These are phyloP conservation scores for Alloteropsis angusta DNA, from an alignment of 202 grass and related monocot genomes.

Conservation along the genomic window DNA sequence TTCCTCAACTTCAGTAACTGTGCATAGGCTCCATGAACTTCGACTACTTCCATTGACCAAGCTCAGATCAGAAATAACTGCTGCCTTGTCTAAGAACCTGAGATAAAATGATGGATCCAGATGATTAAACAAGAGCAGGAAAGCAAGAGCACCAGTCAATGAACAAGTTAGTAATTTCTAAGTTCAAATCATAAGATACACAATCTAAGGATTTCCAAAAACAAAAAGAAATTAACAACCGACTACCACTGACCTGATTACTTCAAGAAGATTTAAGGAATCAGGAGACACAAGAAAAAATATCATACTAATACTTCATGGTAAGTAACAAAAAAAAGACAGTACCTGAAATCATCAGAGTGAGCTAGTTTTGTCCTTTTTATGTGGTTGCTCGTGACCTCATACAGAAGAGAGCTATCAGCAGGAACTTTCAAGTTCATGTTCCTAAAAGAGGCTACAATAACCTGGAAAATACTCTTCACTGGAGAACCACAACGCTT, in stretches of 20 bases:
- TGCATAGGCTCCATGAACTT: constrained; percentile 58
- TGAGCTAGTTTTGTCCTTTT: constrained; percentile 34
- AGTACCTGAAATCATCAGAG: constrained; percentile 75
- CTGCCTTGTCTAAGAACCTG: constrained; percentile 84
- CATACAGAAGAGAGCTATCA: constrained; percentile 54
- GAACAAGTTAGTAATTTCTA: not conserved
- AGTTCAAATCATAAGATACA: not conserved
- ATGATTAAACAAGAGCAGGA: not conserved
- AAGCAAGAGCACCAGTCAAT: not conserved
- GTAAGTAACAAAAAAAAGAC: not conserved
- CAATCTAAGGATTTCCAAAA: not conserved
- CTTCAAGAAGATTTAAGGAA: not conserved
- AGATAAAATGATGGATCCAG: constrained; percentile 5
- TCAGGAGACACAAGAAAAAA: not conserved
- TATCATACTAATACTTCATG: not conserved
- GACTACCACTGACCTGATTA: not conserved
- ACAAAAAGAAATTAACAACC: not conserved
- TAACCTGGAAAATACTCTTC: constrained; percentile 63
- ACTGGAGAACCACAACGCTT: constrained; percentile 63
- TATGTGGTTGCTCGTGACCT: constrained; percentile 23
- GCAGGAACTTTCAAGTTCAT: constrained; percentile 40
- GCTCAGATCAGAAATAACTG: constrained; percentile 43
- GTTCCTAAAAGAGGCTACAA: constrained; percentile 62
- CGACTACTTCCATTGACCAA: constrained; percentile 4
- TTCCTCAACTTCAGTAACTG: constrained; percentile 87